Conservation (phyloP, 257 asterid species). For the Salvia hispanica region DNA sequence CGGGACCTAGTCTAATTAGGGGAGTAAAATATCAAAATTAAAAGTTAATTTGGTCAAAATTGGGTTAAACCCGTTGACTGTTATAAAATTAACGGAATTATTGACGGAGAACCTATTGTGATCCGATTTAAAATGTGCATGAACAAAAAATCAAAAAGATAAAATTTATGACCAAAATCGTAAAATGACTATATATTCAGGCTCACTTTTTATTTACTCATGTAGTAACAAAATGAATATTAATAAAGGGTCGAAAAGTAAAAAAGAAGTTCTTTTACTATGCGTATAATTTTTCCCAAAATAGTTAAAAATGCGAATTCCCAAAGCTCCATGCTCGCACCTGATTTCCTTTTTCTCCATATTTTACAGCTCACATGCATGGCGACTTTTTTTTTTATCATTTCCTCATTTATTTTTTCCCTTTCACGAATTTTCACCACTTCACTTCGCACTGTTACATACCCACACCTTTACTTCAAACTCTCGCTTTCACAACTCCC, state of each 20-base stretch:
- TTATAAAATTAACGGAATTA: too few species aligned
- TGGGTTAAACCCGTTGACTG: too few species aligned
- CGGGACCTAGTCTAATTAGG: too few species aligned
- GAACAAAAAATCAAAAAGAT: too few species aligned
- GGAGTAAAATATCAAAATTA: too few species aligned
- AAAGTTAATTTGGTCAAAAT: too few species aligned
- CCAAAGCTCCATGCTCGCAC: slow-evolving; percentile 39
- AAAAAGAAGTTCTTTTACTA: neutral
- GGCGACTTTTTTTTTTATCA: neutral
- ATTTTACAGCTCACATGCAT: slow-evolving; percentile 34
- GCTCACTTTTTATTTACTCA: too few species aligned
- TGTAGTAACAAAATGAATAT: too few species aligned
- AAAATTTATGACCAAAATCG: too few species aligned
- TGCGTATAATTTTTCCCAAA: neutral
- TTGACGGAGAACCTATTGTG: too few species aligned
- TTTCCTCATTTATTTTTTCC: neutral
- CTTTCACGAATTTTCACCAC: slow-evolving; percentile 25
- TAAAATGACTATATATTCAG: too few species aligned
- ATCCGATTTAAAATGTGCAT: too few species aligned
- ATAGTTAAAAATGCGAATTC: slow-evolving; percentile 13
- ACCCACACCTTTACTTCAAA: slow-evolving; percentile 7
- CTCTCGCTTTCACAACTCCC: slow-evolving; percentile 24
- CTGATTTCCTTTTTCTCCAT: slow-evolving; percentile 32
- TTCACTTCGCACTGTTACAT: slow-evolving; percentile 19
- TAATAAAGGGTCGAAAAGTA: neutral